phyloP scores from a whole-genome alignment of 805 yeast genomes.

The Schwanniomyces pseudopolymorphus region DNA sequence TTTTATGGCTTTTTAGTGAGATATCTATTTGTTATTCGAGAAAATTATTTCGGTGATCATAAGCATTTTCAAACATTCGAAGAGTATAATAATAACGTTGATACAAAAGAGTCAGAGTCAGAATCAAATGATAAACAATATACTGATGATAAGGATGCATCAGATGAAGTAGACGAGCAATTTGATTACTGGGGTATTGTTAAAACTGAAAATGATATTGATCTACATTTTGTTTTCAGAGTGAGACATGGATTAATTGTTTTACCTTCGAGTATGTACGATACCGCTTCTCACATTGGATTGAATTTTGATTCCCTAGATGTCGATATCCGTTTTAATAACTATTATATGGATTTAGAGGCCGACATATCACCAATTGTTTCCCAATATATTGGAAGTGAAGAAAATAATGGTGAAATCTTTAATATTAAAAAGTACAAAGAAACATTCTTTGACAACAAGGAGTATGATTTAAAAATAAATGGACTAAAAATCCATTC shows the following conservation, averaged over 20 bases:
- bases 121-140: background rate
- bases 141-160: no score
- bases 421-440: slow-evolving; percentile 25
- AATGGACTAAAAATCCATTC: slow-evolving; percentile 73
- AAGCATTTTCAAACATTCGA: slow-evolving; percentile 83
- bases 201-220: slow-evolving; percentile 69
- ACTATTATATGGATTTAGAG: slow-evolving; percentile 91
- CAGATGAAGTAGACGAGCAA: background rate
- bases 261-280: slow-evolving; percentile 72
- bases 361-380: slow-evolving; percentile 63
- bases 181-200: slow-evolving; percentile 37
- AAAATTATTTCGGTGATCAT: slow-evolving; percentile 87
- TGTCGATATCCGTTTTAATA: slow-evolving; percentile 81
- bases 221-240: slow-evolving; percentile 69
- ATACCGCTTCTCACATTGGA: slow-evolving; percentile 58
- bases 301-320: slow-evolving; percentile 64
- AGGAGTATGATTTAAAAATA: slow-evolving; percentile 46
- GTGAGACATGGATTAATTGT: slow-evolving; percentile 70
- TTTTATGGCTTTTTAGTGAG: slow-evolving; percentile 79
- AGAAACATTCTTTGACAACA: slow-evolving; percentile 6
- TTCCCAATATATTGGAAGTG: slow-evolving; percentile 31
- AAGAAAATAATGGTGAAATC: slow-evolving; percentile 17
- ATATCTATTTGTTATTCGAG: slow-evolving; percentile 72
- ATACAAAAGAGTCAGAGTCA: background rate
- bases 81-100: slow-evolving; percentile 56